Percentiles rank a stretch among this genome's conserved stretches.
These are phyloP conservation scores for Microdochium trichocladiopsis DNA, from an alignment of 2,329 filamentous ascomycete species.

Conservation along the genomic window DNA sequence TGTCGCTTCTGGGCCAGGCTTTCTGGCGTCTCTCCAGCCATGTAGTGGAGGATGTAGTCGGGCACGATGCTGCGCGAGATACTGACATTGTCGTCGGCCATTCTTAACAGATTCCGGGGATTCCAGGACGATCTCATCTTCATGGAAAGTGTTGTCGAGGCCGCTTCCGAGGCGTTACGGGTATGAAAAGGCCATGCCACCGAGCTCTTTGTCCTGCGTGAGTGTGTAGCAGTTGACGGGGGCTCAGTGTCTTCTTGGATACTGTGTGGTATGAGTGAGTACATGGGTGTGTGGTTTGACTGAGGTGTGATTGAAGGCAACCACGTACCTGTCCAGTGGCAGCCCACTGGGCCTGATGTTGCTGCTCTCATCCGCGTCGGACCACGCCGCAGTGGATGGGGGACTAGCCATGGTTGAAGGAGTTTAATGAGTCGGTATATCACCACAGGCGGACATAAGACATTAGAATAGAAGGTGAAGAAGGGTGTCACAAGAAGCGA, in stretches of 20 bases:
- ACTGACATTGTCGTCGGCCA: conserved; percentile 18
- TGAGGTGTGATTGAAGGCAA: background rate
- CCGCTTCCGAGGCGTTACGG: conserved; percentile 13
- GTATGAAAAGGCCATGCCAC: conserved; percentile 22
- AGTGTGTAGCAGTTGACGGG: conserved; percentile 12
- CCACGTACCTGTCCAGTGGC: background rate
- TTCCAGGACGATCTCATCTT: conserved; percentile 17
- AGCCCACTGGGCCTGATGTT: background rate
- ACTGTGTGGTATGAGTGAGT: conserved; percentile 4
- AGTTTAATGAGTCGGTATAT: background rate
- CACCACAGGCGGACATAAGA: background rate
- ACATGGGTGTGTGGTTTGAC: background rate
- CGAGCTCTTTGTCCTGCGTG: conserved; percentile 13
- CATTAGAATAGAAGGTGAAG: background rate
- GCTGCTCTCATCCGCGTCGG: background rate
- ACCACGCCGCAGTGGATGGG: background rate
- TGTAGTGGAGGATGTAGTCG: conserved; percentile 48
- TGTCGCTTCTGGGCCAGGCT: conserved; percentile 37
- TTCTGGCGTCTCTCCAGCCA: conserved; percentile 48
- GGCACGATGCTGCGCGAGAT: conserved; percentile 40
- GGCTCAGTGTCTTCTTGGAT: conserved; percentile 18
- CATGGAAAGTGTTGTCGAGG: conserved; percentile 18
- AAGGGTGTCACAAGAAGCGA: background rate
- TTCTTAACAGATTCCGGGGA: background rate
- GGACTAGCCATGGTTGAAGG: background rate